phyloP scores from a whole-genome alignment of 331 rosid species.

The Stylosanthes scabra region DNA sequence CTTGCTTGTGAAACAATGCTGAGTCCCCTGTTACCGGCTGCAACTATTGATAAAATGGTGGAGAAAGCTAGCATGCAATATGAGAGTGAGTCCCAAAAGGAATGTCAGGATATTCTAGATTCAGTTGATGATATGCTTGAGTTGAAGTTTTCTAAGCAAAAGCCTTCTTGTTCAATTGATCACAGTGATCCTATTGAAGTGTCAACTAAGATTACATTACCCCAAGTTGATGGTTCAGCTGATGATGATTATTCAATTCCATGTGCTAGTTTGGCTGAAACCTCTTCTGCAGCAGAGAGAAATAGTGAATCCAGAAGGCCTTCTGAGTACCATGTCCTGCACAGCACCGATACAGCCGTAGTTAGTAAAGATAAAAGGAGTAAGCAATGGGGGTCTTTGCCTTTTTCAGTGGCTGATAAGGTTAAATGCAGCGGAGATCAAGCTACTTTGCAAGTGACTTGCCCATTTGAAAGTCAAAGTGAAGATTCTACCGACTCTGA shows the following conservation, averaged over 20 bases:
- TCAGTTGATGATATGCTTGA: conserved; percentile 66
- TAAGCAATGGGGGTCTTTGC: conserved; percentile 75
- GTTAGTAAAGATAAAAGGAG: conserved; percentile 50
- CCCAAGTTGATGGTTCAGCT: conserved; percentile 73
- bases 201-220: conserved; percentile 56
- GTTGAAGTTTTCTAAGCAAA: conserved; percentile 56
- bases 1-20: conserved; percentile 77
- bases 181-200: conserved; percentile 33
- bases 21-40: conserved; percentile 79
- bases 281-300: conserved; percentile 42
- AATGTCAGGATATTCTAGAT: conserved; percentile 95
- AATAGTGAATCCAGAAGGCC: conserved; percentile 45
- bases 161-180: conserved; percentile 41
- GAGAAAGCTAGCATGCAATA: conserved; percentile 79
- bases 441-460: conserved; percentile 32
- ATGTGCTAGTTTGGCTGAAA: conserved; percentile 50
- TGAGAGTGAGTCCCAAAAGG: conserved; percentile 85
- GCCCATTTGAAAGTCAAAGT: conserved; percentile 40
- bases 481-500: conserved; percentile 43
- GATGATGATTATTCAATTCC: conserved; percentile 62
- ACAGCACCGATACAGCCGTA: conserved; percentile 43
- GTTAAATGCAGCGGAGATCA: conserved; percentile 39
- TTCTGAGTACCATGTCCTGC: conserved; percentile 41
- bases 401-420: conserved; percentile 54
- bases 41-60: conserved; percentile 72